Evolutionary conservation across 2,329 filamentous ascomycete species (phyloP), one percentile per base, ranked within the genome.

Genomic region (Rutstroemia sp.): DNA sequence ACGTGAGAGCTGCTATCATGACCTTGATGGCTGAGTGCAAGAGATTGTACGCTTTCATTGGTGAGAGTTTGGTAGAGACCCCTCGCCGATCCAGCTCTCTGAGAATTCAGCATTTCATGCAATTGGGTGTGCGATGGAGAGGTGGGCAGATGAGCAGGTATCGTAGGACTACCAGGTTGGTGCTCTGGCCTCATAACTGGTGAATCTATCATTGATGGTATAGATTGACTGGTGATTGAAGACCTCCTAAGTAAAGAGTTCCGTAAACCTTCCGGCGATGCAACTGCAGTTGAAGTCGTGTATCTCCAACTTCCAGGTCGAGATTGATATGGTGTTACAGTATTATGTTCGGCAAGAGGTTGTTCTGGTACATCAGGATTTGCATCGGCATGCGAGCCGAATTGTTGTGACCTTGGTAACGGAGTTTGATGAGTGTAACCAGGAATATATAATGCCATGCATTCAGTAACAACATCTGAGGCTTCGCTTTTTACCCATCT

Each of bases 401-500:
- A 34, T 21, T 42, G 16, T 30, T 45, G 42, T 14, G 63, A 56
- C 61, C 59, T 55, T 7, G 58, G 46, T 36, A 56, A 27, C 39
- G 57, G 45, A 38, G 57, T 59, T 4, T 61, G 55, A 19, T 39
- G 38, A 46, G 62, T 62, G 40, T 67, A 61, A 36, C 63, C 61
- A 8, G 67, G 64, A 25, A 59, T 64, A 57, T 80, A 86, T n/a
- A 91, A 76, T 52, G 80, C 82, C 75, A 90, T 86, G 62, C 89
- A 94, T 62, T 89, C 84, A 2, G 87, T 86, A 1, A 92, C 86
- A 1, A 94, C 84, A 68, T 92, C 89, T 1, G 88, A 82, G 7
- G 88, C 83, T 61, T 92, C 88, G 63, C 85, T 87, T 63, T 88
- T 89, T 65, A 89, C 81, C 86, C 87, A 94, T 51, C 88, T 82